A percentile compares a stretch with the other conserved stretches of the same genome.
These are phyloP conservation scores for Bondarzewia mesenterica DNA, from an alignment of 1,284 basidiomycete species.

Conservation along the genomic window DNA sequence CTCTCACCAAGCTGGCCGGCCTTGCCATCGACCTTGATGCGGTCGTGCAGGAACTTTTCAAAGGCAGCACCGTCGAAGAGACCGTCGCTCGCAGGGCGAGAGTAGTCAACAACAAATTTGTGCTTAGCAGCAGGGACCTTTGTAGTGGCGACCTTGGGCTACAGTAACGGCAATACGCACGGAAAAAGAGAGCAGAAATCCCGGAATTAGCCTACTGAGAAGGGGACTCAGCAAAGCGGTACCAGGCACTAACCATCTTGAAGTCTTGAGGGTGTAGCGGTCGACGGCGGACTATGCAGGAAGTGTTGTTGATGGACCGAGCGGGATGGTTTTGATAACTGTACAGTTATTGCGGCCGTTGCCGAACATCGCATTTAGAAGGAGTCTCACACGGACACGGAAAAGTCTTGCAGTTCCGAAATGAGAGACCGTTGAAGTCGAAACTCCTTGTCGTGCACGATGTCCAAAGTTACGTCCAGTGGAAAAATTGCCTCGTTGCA, in stretches of 20 bases:
- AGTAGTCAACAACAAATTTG: constrained; percentile 95
- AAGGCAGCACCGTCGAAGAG: constrained; percentile 90
- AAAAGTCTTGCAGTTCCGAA: not conserved
- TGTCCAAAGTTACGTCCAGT: constrained; percentile 47
- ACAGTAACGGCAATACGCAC: constrained; percentile 20
- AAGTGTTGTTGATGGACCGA: constrained; percentile 5
- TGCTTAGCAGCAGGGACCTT: constrained; percentile 69
- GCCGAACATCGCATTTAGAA: constrained; percentile 4
- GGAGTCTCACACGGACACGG: constrained; percentile 8
- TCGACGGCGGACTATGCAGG: constrained; percentile 6
- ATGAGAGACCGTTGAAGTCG: not conserved
- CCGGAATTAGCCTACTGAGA: constrained; percentile 83
- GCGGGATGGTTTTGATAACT: constrained; percentile 12
- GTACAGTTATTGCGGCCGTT: constrained; percentile 19
- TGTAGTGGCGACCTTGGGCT: constrained; percentile 64
- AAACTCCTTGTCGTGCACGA: constrained; percentile 17
- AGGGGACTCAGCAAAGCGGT: constrained; percentile 84
- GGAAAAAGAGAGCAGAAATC: constrained; percentile 23
- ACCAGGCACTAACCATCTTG: constrained; percentile 64
- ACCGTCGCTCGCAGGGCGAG: constrained; percentile 83
- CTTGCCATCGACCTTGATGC: constrained; percentile 81
- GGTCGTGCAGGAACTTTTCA: constrained; percentile 91
- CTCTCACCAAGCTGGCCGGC: constrained; percentile 83
- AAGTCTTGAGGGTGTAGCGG: constrained; percentile 21
- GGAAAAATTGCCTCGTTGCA: constrained; percentile 67